phyloP scores from a whole-genome alignment of 2,329 filamentous ascomycete genomes.

The Cadophora sp. region DNA sequence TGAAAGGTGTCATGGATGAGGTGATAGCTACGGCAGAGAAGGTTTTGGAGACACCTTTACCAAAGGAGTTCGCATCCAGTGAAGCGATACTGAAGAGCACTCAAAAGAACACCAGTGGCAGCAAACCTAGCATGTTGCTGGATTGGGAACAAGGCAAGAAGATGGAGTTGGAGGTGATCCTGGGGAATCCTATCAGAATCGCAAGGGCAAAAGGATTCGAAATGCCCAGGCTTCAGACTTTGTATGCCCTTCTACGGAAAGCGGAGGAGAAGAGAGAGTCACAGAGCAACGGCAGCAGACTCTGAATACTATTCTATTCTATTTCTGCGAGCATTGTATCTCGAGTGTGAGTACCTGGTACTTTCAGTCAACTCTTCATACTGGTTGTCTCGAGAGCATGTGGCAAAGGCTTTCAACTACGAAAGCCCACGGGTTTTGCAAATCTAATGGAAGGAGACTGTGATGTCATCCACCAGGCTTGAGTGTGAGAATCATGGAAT shows the following conservation, averaged over 20 bases:
- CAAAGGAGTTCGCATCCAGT: conserved; percentile 63
- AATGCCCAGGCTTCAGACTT: conserved; percentile 59
- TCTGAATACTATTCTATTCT: conserved; percentile 17
- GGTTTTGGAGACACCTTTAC: conserved; percentile 67
- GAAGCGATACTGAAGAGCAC: conserved; percentile 69
- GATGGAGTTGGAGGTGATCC: conserved; percentile 63
- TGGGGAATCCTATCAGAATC: conserved; percentile 61
- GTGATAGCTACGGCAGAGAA: conserved; percentile 68
- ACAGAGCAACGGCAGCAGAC: conserved; percentile 30
- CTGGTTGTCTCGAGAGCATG: too few relatives aligned
- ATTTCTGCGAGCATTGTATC: not conserved
- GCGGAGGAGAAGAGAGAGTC: conserved; percentile 51
- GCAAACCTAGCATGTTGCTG: conserved; percentile 59
- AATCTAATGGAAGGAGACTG: too few relatives aligned
- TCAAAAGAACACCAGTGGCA: conserved; percentile 66
- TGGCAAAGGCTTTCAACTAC: too few relatives aligned
- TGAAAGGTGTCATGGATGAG: conserved; percentile 73
- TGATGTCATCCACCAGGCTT: too few relatives aligned
- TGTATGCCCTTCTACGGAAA: conserved; percentile 62
- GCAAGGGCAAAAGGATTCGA: conserved; percentile 57
- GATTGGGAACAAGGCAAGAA: conserved; percentile 60
- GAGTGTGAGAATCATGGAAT: too few relatives aligned
- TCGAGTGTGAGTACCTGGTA: not conserved
- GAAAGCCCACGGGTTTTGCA: too few relatives aligned
- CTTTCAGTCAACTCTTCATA: not conserved